Percentiles rank a stretch among this genome's conserved stretches.
Evolutionary conservation across 2,329 filamentous ascomycete species (phyloP).

Genomic region (Shiraia sp.): DNA sequence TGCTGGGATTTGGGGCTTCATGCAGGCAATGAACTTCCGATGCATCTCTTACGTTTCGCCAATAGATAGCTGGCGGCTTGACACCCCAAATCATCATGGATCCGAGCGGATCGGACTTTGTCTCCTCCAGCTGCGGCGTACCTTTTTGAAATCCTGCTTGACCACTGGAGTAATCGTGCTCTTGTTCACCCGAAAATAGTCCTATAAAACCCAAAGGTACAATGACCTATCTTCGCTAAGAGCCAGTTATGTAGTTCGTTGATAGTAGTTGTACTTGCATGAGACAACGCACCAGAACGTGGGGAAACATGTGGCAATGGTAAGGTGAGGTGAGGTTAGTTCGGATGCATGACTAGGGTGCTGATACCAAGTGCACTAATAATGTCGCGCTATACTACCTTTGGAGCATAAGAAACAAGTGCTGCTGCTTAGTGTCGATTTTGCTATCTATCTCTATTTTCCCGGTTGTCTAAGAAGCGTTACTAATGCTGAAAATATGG

Average conservation of each 20-base stretch:
- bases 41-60: conserved; percentile 28
- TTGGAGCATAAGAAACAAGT: conserved; percentile 24
- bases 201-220: no score
- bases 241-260: conserved; percentile 1
- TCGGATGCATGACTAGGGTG: conserved; percentile 18
- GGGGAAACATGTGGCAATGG: conserved; percentile 21
- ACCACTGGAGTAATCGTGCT: conserved; percentile 6
- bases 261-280: conserved; percentile 2
- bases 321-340: conserved; percentile 26
- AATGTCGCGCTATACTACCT: conserved; percentile 23
- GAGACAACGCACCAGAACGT: conserved; percentile 12
- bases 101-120: no score
- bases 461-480: conserved; percentile 20
- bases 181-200: conserved; percentile 1
- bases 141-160: conserved; percentile 3
- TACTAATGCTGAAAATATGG: conserved; percentile 15
- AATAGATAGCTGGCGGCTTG: conserved; percentile 13
- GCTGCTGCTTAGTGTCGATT: conserved; percentile 19
- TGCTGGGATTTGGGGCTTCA: conserved; percentile 9
- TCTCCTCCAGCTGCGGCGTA: background rate
- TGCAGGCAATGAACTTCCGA: conserved; percentile 24
- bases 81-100: no score
- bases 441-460: conserved; percentile 30
- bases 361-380: conserved; percentile 23
- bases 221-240: no score